A percentile compares a stretch with the other conserved stretches of the same genome.
Evolutionary conservation across 176 grass and related monocot genomes (phyloP).

Genomic region (Musa beccarii): DNA sequence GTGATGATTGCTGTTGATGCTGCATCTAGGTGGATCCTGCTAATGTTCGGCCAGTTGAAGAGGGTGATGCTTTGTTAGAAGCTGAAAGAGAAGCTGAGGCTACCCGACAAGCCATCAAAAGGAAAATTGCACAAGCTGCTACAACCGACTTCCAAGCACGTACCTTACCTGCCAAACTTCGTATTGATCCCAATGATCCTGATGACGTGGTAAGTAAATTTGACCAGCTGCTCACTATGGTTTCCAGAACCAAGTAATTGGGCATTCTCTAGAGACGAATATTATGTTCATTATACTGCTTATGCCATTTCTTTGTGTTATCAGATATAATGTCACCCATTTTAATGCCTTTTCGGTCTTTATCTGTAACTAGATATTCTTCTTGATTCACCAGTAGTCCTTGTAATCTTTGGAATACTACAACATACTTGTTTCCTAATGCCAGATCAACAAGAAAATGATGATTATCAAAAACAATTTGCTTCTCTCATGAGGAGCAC

Average conservation of each 20-base stretch:
- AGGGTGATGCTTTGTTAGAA: conserved; percentile 60
- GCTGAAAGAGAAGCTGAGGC: conserved; percentile 88
- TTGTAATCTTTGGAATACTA: not conserved
- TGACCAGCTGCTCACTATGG: not conserved
- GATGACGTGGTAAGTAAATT: conserved; percentile 76
- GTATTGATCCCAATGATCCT: conserved; percentile 82
- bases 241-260: not conserved
- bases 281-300: not conserved
- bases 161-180: conserved; percentile 70
- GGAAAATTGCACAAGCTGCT: conserved; percentile 84
- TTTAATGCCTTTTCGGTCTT: no score
- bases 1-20: not conserved
- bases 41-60: conserved; percentile 62
- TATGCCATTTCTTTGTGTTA: no score
- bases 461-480: no score
- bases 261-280: not conserved
- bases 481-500: no score
- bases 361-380: not conserved
- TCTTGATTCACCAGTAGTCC: not conserved
- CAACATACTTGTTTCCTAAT: not conserved
- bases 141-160: conserved; percentile 75
- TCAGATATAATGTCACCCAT: no score
- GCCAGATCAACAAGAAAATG: no score
- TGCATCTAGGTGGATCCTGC: conserved; percentile 63
- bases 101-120: conserved; percentile 81